Evolutionary conservation across 2,329 filamentous ascomycete genomes (phyloP), one percentile per base, ranked within the genome.

Genomic region (Aspergillus ochraceus): DNA sequence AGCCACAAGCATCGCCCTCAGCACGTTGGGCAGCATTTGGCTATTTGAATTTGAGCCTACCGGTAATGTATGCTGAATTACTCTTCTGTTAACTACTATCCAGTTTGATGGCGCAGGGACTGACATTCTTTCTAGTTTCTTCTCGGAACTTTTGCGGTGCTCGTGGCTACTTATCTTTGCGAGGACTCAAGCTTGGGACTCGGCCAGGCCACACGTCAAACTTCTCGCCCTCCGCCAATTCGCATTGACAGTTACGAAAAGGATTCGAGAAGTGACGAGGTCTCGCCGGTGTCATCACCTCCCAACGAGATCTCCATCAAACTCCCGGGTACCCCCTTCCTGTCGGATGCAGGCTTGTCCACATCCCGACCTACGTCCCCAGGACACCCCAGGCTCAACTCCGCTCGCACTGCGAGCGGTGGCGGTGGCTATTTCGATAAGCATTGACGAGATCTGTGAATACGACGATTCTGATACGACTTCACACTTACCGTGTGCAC

Each of bases 1-100:
- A 5, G 95, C 91, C 69, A 91, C 96, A 63, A 97, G 92, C 70
- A 96, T 98, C 62, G 81, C 97, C 58, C 79, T 97, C 53, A 96
- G 91, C 72, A 92, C 93, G 64, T 66, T 97, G 14, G 90, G 91
- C 55, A 97, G 92, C 71, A 84, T 96, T 1, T 88, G 87, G 77
- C 89, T 97, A 65, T 97, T 98, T 73, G 84, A 93, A 53, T 91
- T 96, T 66, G 77, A 86, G 52, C 84, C 95, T 49, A 90, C 89
- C 1, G 70, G 82, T 26, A 86, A 87, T 65, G 92, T 96, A 84
- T 79, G 90, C 82, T 19, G 19, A 19, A 14, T n/a, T 20, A 14
- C n/a, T 12, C 52, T 29, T 14, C 26, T 26, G 17, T 6, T 20
- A 20, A 12, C 29, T 30, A 20, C 4, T 24, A 6, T 20, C 20